Conservation (phyloP, 768 basidiomycete genomes). For the Clitopilus hobsonii region DNA sequence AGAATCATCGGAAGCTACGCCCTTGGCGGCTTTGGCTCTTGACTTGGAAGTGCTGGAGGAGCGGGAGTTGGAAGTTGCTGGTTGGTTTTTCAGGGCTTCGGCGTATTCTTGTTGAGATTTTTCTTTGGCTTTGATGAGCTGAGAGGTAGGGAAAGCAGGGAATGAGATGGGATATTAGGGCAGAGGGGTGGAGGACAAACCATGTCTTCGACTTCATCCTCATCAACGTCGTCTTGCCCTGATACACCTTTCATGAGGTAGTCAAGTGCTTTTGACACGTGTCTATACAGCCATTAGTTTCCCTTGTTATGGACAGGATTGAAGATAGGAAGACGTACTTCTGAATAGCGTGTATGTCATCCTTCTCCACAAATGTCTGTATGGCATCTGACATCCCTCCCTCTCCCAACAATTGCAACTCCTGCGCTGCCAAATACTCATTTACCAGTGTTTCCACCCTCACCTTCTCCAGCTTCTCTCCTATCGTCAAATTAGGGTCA, state of each 20-base stretch:
- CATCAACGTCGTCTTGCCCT: slow-evolving; percentile 61
- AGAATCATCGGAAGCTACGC: slow-evolving; percentile 63
- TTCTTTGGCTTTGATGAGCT: slow-evolving; percentile 72
- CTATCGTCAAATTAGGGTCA: slow-evolving; percentile 57
- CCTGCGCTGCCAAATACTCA: slow-evolving; percentile 90
- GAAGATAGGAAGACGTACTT: slow-evolving; percentile 45
- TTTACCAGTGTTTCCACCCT: slow-evolving; percentile 86
- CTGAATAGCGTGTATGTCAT: slow-evolving; percentile 89
- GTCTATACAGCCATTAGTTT: too few relatives aligned
- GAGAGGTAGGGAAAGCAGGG: slow-evolving; percentile 1
- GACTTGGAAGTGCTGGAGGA: slow-evolving; percentile 31
- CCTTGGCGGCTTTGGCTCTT: slow-evolving; percentile 48
- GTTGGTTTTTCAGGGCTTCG: slow-evolving; percentile 36
- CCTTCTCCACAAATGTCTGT: slow-evolving; percentile 94
- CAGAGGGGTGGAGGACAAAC: slow-evolving; percentile 31
- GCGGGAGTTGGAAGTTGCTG: slow-evolving; percentile 17
- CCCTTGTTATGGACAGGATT: background rate
- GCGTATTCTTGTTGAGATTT: slow-evolving; percentile 60
- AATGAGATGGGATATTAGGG: background rate
- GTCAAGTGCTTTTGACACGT: slow-evolving; percentile 58
- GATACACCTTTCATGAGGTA: slow-evolving; percentile 64
- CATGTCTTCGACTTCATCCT: slow-evolving; percentile 70
- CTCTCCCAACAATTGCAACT: slow-evolving; percentile 87
- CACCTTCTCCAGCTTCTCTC: slow-evolving; percentile 77
- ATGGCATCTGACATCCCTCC: slow-evolving; percentile 92